A percentile compares a stretch with the other conserved stretches of the same genome.
These are phyloP conservation scores for Yamadazyma ubonensis DNA, from an alignment of 805 yeast species.

Conservation along the genomic window DNA sequence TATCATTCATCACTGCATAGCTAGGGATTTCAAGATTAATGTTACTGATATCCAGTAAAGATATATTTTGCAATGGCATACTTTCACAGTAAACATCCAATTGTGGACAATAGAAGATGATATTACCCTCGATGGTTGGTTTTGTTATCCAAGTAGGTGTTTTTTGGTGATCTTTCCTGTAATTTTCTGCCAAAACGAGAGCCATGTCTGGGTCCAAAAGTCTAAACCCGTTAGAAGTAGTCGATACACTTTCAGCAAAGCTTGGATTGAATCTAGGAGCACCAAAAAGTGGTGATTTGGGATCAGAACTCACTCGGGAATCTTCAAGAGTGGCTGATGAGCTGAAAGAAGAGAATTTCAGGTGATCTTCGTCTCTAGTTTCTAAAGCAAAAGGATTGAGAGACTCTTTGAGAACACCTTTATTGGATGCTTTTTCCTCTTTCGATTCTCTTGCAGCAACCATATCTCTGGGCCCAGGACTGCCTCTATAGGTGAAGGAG, in stretches of 20 bases:
- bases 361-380: neutral
- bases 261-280: slow-evolving; percentile 8
- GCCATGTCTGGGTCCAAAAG: slow-evolving; percentile 27
- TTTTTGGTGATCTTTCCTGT: slow-evolving; percentile 18
- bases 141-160: slow-evolving; percentile 58
- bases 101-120: slow-evolving; percentile 60
- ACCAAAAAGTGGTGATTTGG: neutral
- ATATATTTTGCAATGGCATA: slow-evolving; percentile 48
- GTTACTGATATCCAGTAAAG: slow-evolving; percentile 18
- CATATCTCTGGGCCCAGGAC: neutral
- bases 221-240: slow-evolving; percentile 2
- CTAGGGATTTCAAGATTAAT: slow-evolving; percentile 28
- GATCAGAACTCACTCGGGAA: neutral
- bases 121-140: slow-evolving; percentile 51
- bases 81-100: slow-evolving; percentile 58
- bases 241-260: slow-evolving; percentile 5
- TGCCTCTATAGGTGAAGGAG: neutral
- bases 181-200: slow-evolving; percentile 25
- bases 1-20: slow-evolving; percentile 10
- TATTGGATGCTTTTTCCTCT: too few species aligned
- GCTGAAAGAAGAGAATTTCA: slow-evolving; percentile 5
- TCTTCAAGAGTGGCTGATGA: slow-evolving; percentile 5
- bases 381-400: neutral
- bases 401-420: neutral
- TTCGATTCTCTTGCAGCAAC: neutral